A percentile compares a stretch with the other conserved stretches of the same genome.
Conservation (phyloP, 2,329 filamentous ascomycete genomes). For the Chaetomiaceae sp. region DNA sequence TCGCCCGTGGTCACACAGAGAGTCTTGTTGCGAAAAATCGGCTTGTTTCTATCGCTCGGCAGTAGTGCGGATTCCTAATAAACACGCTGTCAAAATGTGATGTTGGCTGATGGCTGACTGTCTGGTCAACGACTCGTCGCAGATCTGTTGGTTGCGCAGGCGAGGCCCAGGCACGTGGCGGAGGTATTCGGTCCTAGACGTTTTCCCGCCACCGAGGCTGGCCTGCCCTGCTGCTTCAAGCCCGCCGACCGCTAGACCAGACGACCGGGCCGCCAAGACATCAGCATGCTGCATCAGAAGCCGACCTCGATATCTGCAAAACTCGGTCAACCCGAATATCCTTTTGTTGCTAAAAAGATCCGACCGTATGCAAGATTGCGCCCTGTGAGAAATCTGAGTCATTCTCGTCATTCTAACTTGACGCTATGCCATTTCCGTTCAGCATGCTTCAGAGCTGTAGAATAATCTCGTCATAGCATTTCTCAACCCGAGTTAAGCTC, state of each 20-base stretch:
- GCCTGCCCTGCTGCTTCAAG: too few relatives aligned
- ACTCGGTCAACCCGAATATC: too few relatives aligned
- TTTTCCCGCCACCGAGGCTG: conserved; percentile 15
- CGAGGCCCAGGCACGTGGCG: not conserved
- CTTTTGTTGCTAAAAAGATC: too few relatives aligned
- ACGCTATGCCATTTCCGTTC: too few relatives aligned
- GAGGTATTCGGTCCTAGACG: conserved; percentile 10
- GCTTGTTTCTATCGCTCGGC: not conserved
- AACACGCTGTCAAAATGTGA: not conserved
- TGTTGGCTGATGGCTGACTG: not conserved
- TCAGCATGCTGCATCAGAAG: too few relatives aligned
- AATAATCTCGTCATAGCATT: too few relatives aligned
- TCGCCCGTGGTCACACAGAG: not conserved
- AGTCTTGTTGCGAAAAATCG: not conserved
- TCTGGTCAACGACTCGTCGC: not conserved
- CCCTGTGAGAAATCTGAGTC: too few relatives aligned
- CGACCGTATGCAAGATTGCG: too few relatives aligned
- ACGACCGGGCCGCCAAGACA: not conserved
- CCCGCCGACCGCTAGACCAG: too few relatives aligned
- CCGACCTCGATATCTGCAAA: not conserved
- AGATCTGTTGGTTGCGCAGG: not conserved
- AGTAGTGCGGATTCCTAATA: not conserved
- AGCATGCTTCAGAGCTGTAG: too few relatives aligned
- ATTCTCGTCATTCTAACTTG: too few relatives aligned
- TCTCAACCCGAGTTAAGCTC: too few relatives aligned